Evolutionary conservation across 2,329 filamentous ascomycete genomes (phyloP).

Genomic region (Lachnum nothofagi): DNA sequence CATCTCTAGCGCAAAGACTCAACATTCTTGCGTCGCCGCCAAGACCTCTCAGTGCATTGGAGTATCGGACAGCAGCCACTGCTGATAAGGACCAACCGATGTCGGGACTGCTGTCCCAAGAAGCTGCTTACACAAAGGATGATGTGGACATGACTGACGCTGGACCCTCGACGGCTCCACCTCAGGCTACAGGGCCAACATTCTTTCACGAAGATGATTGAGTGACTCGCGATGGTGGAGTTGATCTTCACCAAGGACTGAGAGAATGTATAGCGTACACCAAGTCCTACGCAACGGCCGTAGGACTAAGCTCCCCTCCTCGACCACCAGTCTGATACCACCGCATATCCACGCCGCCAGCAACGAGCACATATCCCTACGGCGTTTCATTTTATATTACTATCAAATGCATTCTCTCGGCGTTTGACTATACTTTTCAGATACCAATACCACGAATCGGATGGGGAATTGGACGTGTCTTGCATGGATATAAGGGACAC

Average conservation of each 20-base stretch:
- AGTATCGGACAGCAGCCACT: slow-evolving; percentile 22
- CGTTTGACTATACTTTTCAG: no score
- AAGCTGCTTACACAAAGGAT: slow-evolving; percentile 17
- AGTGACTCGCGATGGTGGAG: neutral
- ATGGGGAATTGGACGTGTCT: no score
- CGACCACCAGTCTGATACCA: no score
- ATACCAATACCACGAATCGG: no score
- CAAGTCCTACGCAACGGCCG: neutral
- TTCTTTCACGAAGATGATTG: slow-evolving; percentile 31
- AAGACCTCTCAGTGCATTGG: slow-evolving; percentile 30
- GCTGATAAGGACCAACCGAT: slow-evolving; percentile 28
- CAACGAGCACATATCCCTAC: no score
- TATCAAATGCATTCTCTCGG: no score
- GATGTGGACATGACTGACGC: slow-evolving; percentile 31
- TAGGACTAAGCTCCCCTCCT: neutral
- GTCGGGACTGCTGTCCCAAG: slow-evolving; percentile 19
- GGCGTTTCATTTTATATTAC: no score
- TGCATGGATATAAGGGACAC: no score
- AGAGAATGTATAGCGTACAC: neutral
- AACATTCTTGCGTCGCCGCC: slow-evolving; percentile 19
- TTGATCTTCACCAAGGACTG: neutral
- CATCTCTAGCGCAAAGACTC: slow-evolving; percentile 29
- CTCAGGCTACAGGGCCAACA: slow-evolving; percentile 25
- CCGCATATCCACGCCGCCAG: no score
- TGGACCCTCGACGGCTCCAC: slow-evolving; percentile 28